Base-by-base conservation (phyloP, 768 basidiomycete species). In the Suillus paluster region DNA sequence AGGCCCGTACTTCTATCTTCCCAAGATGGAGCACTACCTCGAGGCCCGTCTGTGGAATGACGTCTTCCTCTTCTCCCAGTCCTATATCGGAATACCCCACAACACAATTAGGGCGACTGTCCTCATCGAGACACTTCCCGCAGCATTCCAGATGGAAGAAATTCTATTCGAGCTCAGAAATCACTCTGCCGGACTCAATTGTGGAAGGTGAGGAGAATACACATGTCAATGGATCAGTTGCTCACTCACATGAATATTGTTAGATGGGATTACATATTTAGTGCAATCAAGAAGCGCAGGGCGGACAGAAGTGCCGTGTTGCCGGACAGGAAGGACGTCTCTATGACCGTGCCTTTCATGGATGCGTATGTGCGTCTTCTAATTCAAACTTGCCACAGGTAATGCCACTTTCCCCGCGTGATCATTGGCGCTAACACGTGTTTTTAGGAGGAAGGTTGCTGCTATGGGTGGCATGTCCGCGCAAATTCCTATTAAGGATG, bases 381-480 rank as follows among this genome's bases (percentile, higher is more conserved):
- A 60, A 98, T 99, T 76, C 91, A 99, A 80, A 99, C 95, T 14
- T 99, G 97, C 79, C 97, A 99, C 77, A 94, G 83, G 95, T 94
- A 75, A 39, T 25, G 23, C 38, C 38, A 55, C 25, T 55, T 55
- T 55, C 33, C 1, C 7, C 41, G 44, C 57, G 46, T 19, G 44
- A 50, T 19, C 11, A 39, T 30, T 19, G 36, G 23, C 25, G 38
- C 48, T 71, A 33, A 67, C 25, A 14, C 55, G 17, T 64, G 19
- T 34, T 62, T 30, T 56, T 67, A 95, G 92, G 73, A 95, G 96
- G 68, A 96, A 97, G 70, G 97, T 99, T 23, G 97, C 97, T 6
- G 97, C 97, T 5, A 98, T 99, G 91, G 97, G 97, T 66, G 97
- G 97, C 67, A 99, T 99, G 97, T 95, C 97, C 33, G 97, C 97